Evolutionary conservation across 164 flowering plant genomes (phyloP), one percentile per base, ranked within the genome.

Genomic region (Buxus sempervirens): DNA sequence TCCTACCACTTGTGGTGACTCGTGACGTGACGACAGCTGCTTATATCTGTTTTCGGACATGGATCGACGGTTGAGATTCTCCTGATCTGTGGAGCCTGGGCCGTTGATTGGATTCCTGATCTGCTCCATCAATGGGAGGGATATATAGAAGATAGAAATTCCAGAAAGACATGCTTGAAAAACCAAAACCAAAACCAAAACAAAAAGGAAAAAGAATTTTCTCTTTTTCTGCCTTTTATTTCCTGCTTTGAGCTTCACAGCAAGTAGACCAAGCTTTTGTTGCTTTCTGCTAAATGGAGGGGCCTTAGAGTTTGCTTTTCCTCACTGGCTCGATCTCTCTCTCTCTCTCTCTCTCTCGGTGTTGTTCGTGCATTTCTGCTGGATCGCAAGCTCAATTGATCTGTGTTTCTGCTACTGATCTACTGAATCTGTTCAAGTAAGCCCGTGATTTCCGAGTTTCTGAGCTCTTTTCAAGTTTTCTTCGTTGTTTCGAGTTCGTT

Each of bases 271-370:
- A 64, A 60, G 72, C 69, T 81, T 78, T 79, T 73, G 79, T 80
- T 79, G 83, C 75, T 75, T 83, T 82, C 71, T 75, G 77, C 75
- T 76, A 74, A 76, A 85, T 85, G 87, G 89, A 85, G 76, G 87
- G 82, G 8, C 84, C 87, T 73, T 83, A 68, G 77, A 66, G 38
- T 71, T 60, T 61, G 58, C 45, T 38, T 67, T 48, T 54, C 54
- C 54, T 41, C 56, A 18, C 3, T 32, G 2, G 16, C 18, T n/a
- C n/a, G n/a, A n/a, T n/a, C n/a, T n/a, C n/a, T n/a, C n/a, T n/a
- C n/a, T n/a, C n/a, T n/a, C n/a, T n/a, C n/a, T n/a, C n/a, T n/a
- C n/a, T 58, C 32, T n/a, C 9, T 58, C 28, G 27, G 48, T 21
- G 13, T 61, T n/a, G 54, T 57, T 41, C 36, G 20, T 45, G 4